These are phyloP conservation scores for Colletotrichum horii DNA, from an alignment of 2,329 filamentous ascomycete genomes.

Conservation along the genomic window DNA sequence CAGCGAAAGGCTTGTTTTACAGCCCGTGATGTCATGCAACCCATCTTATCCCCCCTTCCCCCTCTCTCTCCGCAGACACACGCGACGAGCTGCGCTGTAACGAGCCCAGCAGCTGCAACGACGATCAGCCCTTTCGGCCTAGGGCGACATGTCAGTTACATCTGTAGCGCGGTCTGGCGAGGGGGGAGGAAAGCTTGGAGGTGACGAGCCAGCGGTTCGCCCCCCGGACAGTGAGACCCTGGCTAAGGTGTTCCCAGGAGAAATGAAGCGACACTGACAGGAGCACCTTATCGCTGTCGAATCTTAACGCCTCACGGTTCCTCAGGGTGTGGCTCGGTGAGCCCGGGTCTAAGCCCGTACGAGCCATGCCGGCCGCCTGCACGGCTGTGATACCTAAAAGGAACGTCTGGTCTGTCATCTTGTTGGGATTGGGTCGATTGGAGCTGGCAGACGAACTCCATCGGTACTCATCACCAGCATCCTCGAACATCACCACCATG, in stretches of 20 bases:
- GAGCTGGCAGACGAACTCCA: not conserved
- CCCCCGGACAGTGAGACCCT: not conserved
- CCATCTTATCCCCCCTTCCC: not conserved
- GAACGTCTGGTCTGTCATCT: not conserved
- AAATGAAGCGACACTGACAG: not conserved
- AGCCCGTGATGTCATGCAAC: constrained; percentile 2
- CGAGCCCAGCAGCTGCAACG: not conserved
- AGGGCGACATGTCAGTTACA: not conserved
- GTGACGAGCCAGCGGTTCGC: not conserved
- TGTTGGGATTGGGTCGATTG: not conserved
- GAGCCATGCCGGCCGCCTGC: not conserved
- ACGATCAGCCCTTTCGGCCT: not conserved
- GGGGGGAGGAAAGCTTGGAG: not conserved
- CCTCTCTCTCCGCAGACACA: not conserved
- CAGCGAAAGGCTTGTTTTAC: constrained; percentile 11
- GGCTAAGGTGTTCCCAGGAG: not conserved
- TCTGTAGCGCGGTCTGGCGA: not conserved
- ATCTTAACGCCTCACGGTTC: not conserved
- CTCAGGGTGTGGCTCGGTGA: not conserved
- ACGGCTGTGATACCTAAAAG: not conserved
- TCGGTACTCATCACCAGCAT: not conserved
- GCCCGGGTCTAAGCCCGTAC: not conserved
- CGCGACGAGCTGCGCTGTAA: not conserved
- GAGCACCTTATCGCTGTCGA: not conserved
- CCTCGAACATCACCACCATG: not conserved